Conservation (phyloP, 208 protist species). For the Zelonia costaricensis region DNA sequence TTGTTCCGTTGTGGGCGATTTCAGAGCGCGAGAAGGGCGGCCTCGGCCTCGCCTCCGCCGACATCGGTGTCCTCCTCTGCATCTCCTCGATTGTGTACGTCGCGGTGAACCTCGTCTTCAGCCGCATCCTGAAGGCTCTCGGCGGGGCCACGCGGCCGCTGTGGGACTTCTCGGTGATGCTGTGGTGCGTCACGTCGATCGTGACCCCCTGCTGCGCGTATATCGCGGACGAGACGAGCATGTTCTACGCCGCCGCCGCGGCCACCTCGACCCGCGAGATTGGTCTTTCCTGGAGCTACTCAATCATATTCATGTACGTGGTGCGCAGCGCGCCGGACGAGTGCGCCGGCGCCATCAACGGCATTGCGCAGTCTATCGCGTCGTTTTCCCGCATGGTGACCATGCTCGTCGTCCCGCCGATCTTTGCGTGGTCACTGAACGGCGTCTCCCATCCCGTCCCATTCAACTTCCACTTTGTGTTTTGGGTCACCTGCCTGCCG, state of each 20-base stretch:
- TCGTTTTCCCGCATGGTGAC: slow-evolving; percentile 48
- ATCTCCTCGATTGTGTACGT: slow-evolving; percentile 47
- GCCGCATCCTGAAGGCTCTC: slow-evolving; percentile 15
- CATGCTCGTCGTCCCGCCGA: slow-evolving; percentile 51
- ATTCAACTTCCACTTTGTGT: slow-evolving; percentile 59
- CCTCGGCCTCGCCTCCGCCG: slow-evolving; percentile 30
- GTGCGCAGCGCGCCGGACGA: slow-evolving; percentile 58
- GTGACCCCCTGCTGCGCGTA: slow-evolving; percentile 33
- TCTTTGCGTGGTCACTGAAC: slow-evolving; percentile 76
- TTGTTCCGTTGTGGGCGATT: slow-evolving; percentile 64
- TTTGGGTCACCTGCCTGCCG: slow-evolving; percentile 47
- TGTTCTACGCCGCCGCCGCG: slow-evolving; percentile 30
- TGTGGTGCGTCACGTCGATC: slow-evolving; percentile 29
- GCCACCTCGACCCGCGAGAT: slow-evolving; percentile 42
- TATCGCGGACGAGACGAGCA: slow-evolving; percentile 13
- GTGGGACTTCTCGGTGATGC: slow-evolving; percentile 31
- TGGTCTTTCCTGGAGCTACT: slow-evolving; percentile 56
- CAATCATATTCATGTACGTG: slow-evolving; percentile 60
- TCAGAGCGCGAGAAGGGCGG: slow-evolving; percentile 46
- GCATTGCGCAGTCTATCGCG: slow-evolving; percentile 57
- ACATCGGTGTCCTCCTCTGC: slow-evolving; percentile 55
- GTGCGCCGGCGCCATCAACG: slow-evolving; percentile 53
- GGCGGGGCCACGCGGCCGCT: slow-evolving; percentile 24
- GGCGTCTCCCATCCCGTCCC: slow-evolving; percentile 31
- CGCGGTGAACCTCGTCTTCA: slow-evolving; percentile 50